phyloP scores from a whole-genome alignment of 1,139 yeast species.

The Nematodospora anomalae region DNA sequence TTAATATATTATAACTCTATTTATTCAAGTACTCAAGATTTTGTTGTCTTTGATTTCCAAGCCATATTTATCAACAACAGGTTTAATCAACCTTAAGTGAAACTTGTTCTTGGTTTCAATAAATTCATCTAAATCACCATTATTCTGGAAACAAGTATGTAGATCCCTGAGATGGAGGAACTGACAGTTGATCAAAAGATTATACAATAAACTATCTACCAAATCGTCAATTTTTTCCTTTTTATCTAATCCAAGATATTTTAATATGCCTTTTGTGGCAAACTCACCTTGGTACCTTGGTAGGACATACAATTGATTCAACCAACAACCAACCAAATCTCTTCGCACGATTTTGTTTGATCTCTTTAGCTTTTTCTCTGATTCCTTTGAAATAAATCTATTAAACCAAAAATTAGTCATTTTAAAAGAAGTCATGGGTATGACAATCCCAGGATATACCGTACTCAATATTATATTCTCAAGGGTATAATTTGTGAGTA shows the following conservation, averaged over 20 bases:
- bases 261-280: conserved; percentile 13
- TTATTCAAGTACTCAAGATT: not conserved
- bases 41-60: conserved; percentile 10
- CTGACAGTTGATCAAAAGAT: conserved; percentile 27
- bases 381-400: conserved; percentile 28
- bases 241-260: conserved; percentile 11
- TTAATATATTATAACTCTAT: too few relatives aligned
- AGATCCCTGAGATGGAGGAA: conserved; percentile 19
- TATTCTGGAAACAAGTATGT: conserved; percentile 4
- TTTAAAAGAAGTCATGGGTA: conserved; percentile 37
- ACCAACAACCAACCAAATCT: conserved; percentile 21
- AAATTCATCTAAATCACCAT: conserved; percentile 14
- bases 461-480: conserved; percentile 31
- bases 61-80: conserved; percentile 13
- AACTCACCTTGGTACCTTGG: conserved; percentile 10
- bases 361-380: conserved; percentile 18
- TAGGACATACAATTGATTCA: conserved; percentile 9
- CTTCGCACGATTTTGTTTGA: conserved; percentile 16
- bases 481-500: conserved; percentile 35
- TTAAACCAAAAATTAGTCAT: conserved; percentile 43
- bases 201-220: conserved; percentile 39
- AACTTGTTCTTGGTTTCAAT: conserved; percentile 12
- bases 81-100: conserved; percentile 16
- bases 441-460: conserved; percentile 16
- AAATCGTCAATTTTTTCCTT: conserved; percentile 40